Percentiles rank a stretch among this genome's conserved stretches.
Conservation (phyloP, 2,329 filamentous ascomycete species). For the Aspergillus ochraceus region DNA sequence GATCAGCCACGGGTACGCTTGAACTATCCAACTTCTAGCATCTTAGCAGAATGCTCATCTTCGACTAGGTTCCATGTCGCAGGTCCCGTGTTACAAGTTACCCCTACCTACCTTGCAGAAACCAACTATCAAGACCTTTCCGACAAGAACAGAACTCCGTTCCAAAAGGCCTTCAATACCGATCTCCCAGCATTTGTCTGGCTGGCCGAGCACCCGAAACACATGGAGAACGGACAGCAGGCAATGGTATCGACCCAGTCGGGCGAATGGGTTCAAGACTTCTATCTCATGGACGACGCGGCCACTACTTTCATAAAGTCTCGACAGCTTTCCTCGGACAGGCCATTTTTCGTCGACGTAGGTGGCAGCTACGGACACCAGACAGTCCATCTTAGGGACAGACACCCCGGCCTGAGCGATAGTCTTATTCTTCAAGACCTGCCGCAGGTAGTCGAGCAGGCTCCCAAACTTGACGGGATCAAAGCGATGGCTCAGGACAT, state of each 20-base stretch:
- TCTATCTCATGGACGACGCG: background rate
- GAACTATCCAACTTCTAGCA: too few relatives aligned
- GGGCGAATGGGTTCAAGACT: background rate
- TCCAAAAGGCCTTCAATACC: background rate
- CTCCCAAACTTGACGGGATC: background rate
- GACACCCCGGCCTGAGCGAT: background rate
- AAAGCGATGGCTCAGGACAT: conserved; percentile 16
- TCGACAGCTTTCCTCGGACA: background rate
- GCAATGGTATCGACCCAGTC: background rate
- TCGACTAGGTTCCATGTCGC: conserved; percentile 16
- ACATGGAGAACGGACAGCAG: background rate
- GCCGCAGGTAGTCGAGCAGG: background rate
- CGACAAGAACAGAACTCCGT: background rate
- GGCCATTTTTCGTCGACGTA: conserved; percentile 9
- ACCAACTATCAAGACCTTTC: background rate
- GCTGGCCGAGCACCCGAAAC: background rate
- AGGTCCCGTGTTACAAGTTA: conserved; percentile 8
- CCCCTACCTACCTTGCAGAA: background rate
- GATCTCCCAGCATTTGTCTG: background rate
- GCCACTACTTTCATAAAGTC: background rate
- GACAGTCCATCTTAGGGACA: background rate
- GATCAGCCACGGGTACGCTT: background rate
- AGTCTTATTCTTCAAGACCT: conserved; percentile 11
- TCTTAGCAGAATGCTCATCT: background rate
- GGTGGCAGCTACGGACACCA: conserved; percentile 12